phyloP scores from a whole-genome alignment of 768 basidiomycete species.

The Boletellus ananas region DNA sequence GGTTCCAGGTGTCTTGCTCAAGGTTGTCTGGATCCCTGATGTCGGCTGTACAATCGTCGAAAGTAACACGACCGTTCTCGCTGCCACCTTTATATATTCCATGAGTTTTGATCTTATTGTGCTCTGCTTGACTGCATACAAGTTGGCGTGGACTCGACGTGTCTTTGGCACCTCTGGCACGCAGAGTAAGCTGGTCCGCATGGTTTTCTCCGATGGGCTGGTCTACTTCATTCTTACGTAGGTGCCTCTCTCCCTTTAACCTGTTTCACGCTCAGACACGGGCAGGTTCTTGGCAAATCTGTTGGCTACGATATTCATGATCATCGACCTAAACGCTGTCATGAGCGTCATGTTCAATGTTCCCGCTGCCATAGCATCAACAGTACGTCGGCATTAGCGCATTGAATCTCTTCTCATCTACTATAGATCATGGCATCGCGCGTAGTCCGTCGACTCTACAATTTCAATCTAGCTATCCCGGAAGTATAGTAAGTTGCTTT shows the following conservation, averaged over 20 bases:
- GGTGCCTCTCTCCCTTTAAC: constrained; percentile 22
- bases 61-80: constrained; percentile 61
- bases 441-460: constrained; percentile 56
- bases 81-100: constrained; percentile 71
- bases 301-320: constrained; percentile 56
- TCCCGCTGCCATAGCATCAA: constrained; percentile 54
- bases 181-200: constrained; percentile 47
- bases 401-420: not conserved
- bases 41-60: constrained; percentile 51
- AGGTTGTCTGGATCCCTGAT: constrained; percentile 49
- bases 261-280: constrained; percentile 25
- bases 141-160: constrained; percentile 38
- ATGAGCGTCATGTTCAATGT: constrained; percentile 68
- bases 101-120: constrained; percentile 71
- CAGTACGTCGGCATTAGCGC: constrained; percentile 27
- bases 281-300: constrained; percentile 39
- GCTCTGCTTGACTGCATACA: constrained; percentile 56
- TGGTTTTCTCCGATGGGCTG: constrained; percentile 71
- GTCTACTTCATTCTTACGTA: constrained; percentile 76
- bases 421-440: constrained; percentile 55
- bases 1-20: constrained; percentile 52
- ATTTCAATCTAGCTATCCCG: constrained; percentile 33
- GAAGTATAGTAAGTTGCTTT: constrained; percentile 30
- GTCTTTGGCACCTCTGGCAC: constrained; percentile 19
- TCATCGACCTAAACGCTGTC: constrained; percentile 58